These are phyloP conservation scores for Leishmania amazonensis DNA, from an alignment of 208 protist species.

Conservation along the genomic window DNA sequence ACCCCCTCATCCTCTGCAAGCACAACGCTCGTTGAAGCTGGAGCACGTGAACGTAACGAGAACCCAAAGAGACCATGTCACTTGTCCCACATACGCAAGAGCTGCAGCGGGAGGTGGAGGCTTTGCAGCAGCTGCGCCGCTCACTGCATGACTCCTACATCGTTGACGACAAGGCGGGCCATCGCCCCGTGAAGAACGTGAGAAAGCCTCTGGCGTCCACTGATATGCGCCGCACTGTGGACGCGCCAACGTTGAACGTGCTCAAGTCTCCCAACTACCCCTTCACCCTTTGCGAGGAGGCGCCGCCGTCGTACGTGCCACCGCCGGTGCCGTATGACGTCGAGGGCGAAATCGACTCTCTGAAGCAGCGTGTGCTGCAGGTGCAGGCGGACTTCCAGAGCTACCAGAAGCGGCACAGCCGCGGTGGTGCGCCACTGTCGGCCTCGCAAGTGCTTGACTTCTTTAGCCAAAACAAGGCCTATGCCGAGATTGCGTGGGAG, in stretches of 20 bases:
- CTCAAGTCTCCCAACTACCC: slow-evolving; percentile 83
- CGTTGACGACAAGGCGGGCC: slow-evolving; percentile 20
- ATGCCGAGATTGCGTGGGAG: slow-evolving; percentile 68
- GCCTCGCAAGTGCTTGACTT: slow-evolving; percentile 51
- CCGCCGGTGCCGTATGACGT: slow-evolving; percentile 81
- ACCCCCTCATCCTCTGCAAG: neutral
- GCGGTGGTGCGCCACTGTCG: slow-evolving; percentile 15
- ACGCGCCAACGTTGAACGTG: slow-evolving; percentile 55
- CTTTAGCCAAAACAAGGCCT: slow-evolving; percentile 47
- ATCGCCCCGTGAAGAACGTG: neutral
- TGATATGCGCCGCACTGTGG: slow-evolving; percentile 66
- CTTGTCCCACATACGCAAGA: slow-evolving; percentile 41
- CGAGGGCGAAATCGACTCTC: slow-evolving; percentile 47
- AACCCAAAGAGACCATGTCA: slow-evolving; percentile 24
- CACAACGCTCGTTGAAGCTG: neutral
- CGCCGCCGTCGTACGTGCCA: slow-evolving; percentile 72
- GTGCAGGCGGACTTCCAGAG: slow-evolving; percentile 60
- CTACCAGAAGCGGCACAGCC: slow-evolving; percentile 26
- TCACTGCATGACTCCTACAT: slow-evolving; percentile 55
- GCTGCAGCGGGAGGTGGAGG: slow-evolving; percentile 36
- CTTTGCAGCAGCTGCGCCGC: slow-evolving; percentile 49
- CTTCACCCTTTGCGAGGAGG: slow-evolving; percentile 81
- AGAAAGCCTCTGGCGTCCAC: slow-evolving; percentile 20
- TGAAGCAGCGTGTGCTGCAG: slow-evolving; percentile 56
- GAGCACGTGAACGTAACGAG: neutral